Evolutionary conservation across 305 asterid species (phyloP).

Genomic region (Fraxinus ornus): DNA sequence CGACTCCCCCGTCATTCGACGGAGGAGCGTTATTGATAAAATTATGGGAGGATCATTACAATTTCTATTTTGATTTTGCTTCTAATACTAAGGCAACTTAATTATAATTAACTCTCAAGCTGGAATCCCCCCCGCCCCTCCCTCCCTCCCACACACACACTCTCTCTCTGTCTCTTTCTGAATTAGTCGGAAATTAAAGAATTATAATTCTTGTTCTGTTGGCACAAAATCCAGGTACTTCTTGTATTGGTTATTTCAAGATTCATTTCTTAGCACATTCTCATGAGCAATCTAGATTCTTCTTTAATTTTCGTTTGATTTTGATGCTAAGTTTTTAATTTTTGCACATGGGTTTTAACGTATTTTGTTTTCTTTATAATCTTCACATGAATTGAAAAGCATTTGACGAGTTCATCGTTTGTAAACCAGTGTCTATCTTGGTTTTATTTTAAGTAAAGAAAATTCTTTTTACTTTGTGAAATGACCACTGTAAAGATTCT

Average conservation of each 20-base stretch:
- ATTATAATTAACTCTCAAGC: background rate
- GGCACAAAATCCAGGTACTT: conserved; percentile 23
- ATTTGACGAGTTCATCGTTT: conserved; percentile 17
- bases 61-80: background rate
- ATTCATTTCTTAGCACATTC: conserved; percentile 6
- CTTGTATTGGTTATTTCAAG: conserved; percentile 3
- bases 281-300: background rate
- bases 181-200: background rate
- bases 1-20: background rate
- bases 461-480: background rate
- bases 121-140: background rate
- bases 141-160: background rate
- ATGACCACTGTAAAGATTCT: background rate
- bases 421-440: conserved; percentile 1
- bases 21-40: background rate
- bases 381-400: conserved; percentile 13
- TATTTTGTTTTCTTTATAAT: conserved; percentile 3
- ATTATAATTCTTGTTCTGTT: conserved; percentile 4
- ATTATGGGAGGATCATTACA: background rate
- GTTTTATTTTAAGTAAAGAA: background rate
- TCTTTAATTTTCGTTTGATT: background rate
- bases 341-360: conserved; percentile 2
- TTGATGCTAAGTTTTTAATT: background rate
- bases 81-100: background rate
- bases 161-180: background rate